Conservation (phyloP, 163 green algal genomes). For the Chlorella variabilis region DNA sequence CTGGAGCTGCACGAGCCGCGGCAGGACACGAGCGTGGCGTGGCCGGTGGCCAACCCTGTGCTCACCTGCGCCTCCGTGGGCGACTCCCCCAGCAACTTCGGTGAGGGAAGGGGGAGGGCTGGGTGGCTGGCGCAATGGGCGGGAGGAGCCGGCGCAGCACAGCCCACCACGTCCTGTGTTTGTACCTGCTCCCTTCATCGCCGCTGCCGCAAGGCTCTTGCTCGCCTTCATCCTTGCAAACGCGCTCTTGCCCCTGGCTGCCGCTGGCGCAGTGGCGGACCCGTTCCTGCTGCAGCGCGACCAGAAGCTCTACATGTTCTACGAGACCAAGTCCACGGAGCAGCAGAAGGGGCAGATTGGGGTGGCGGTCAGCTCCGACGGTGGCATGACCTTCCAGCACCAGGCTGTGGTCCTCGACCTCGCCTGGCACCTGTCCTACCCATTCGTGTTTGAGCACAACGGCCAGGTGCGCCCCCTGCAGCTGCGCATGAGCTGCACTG, state of each 20-base stretch:
- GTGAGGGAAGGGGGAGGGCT: too few relatives aligned
- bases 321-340: slow-evolving; percentile 41
- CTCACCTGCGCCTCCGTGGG: slow-evolving; percentile 34
- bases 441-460: slow-evolving; percentile 49
- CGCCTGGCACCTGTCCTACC: slow-evolving; percentile 61
- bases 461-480: slow-evolving; percentile 21
- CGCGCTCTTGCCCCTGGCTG: too few relatives aligned
- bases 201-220: too few relatives aligned
- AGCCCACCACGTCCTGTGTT: too few relatives aligned
- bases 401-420: slow-evolving; percentile 31
- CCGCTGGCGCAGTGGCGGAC: slow-evolving; percentile 47
- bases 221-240: neutral
- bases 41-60: slow-evolving; percentile 47
- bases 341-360: slow-evolving; percentile 31
- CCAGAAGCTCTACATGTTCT: slow-evolving; percentile 45
- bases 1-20: slow-evolving; percentile 21
- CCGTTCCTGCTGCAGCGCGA: slow-evolving; percentile 30
- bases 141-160: too few relatives aligned
- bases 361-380: slow-evolving; percentile 16
- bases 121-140: too few relatives aligned
- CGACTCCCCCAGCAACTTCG: slow-evolving; percentile 30
- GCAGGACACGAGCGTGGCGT: slow-evolving; percentile 19
- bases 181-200: too few relatives aligned
- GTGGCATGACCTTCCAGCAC: slow-evolving; percentile 11
- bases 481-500: too few relatives aligned